Conservation (phyloP, 2,329 filamentous ascomycete species). For the Colletotrichum musae region DNA sequence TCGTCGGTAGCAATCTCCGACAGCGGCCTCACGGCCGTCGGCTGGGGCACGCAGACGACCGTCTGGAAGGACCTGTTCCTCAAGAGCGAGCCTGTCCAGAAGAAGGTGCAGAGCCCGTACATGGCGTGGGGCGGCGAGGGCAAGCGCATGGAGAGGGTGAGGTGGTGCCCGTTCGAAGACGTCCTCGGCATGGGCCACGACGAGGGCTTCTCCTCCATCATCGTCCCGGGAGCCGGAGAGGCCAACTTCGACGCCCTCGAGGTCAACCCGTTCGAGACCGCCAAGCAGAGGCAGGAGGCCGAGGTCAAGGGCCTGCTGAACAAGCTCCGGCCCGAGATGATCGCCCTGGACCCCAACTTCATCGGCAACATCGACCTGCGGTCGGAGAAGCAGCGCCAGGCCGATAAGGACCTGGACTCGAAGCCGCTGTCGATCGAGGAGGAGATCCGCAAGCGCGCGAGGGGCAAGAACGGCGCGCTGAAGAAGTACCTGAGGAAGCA, state of each 20-base stretch:
- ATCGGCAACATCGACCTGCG: constrained; percentile 89
- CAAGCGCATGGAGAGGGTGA: constrained; percentile 82
- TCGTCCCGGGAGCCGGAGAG: constrained; percentile 95
- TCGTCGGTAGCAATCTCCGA: constrained; percentile 91
- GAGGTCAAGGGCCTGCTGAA: constrained; percentile 93
- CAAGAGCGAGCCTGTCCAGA: constrained; percentile 77
- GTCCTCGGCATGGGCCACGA: constrained; percentile 88
- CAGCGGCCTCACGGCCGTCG: constrained; percentile 87
- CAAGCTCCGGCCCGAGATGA: constrained; percentile 98
- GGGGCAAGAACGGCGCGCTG: constrained; percentile 91
- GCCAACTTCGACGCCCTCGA: constrained; percentile 96
- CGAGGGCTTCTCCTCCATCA: constrained; percentile 88
- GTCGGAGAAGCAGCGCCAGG: constrained; percentile 81
- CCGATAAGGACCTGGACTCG: constrained; percentile 84
- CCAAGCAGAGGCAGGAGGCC: constrained; percentile 90
- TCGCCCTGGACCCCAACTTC: constrained; percentile 92
- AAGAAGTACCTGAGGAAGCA: constrained; percentile 94
- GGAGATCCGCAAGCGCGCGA: constrained; percentile 80
- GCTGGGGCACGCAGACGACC: constrained; percentile 90
- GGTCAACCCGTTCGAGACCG: constrained; percentile 94
- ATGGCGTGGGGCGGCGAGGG: constrained; percentile 94
- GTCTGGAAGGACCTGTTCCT: constrained; percentile 94
- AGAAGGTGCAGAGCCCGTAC: constrained; percentile 89
- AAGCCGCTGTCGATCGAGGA: constrained; percentile 71
- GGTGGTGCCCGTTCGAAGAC: constrained; percentile 97